Percentiles rank a stretch among this genome's conserved stretches.
Conservation (phyloP, 371 early-diverging fungal genomes). For the Amoeboaphelidium protococcarum region DNA sequence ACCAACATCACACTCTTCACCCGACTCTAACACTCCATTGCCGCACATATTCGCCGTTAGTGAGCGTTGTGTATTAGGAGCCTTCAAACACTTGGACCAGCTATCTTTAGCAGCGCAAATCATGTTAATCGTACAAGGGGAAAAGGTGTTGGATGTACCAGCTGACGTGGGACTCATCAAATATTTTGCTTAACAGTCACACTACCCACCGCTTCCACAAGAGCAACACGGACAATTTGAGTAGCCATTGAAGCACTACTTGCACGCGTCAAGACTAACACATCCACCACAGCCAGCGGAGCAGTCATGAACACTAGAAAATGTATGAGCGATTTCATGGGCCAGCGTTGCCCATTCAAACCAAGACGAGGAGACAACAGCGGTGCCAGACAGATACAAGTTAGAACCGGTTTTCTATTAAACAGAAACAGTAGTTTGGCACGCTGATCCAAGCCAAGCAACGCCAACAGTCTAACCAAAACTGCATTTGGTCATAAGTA, state of each 20-base stretch:
- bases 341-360: slow-evolving; percentile 12
- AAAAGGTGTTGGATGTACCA: slow-evolving; percentile 30
- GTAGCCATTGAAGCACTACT: background rate
- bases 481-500: slow-evolving; percentile 61
- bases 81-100: slow-evolving; percentile 27
- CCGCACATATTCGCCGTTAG: slow-evolving; percentile 49
- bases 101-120: slow-evolving; percentile 30
- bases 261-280: too few species aligned
- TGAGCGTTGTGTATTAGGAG: slow-evolving; percentile 21
- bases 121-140: slow-evolving; percentile 41
- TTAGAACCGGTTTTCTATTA: slow-evolving; percentile 10
- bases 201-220: too few species aligned
- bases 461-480: slow-evolving; percentile 68
- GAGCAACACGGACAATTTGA: background rate
- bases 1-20: slow-evolving; percentile 86
- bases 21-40: slow-evolving; percentile 65
- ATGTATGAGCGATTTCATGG: background rate
- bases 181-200: too few species aligned
- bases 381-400: slow-evolving; percentile 47
- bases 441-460: slow-evolving; percentile 67
- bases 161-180: slow-evolving; percentile 42
- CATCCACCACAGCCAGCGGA: background rate
- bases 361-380: slow-evolving; percentile 51
- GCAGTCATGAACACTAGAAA: background rate
- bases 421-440: slow-evolving; percentile 18